Percentiles rank a stretch among this genome's conserved stretches.
These are phyloP conservation scores for Sicyos baderoa DNA, from an alignment of 306 rosid genomes.

Conservation along the genomic window DNA sequence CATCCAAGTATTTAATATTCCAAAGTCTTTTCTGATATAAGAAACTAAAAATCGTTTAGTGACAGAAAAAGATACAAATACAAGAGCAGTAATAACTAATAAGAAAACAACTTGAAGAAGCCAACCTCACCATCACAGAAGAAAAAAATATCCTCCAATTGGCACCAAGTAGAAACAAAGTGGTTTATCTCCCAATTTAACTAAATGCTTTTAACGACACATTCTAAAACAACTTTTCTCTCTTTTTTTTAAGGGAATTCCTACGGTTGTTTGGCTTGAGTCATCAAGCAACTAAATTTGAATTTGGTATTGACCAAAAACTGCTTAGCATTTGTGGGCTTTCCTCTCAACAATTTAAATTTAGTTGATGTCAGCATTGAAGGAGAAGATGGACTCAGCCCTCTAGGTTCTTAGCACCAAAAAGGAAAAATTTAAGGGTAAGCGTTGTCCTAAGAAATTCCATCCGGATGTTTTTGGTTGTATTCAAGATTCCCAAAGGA, in stretches of 20 bases:
- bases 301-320: neutral
- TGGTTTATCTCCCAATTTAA: neutral
- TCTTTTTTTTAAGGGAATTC: neutral
- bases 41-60: neutral
- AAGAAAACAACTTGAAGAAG: neutral
- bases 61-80: slow-evolving; percentile 1
- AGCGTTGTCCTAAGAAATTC: neutral
- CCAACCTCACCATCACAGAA: neutral
- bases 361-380: neutral
- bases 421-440: neutral
- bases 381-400: neutral
- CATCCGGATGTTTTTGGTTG: neutral
- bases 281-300: neutral
- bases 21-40: neutral
- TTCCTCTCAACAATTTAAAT: no score
- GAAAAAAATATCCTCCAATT: neutral
- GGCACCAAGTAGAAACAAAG: slow-evolving; percentile 1
- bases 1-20: neutral
- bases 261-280: neutral
- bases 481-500: neutral
- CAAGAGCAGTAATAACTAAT: neutral
- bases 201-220: neutral
- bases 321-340: neutral
- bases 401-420: neutral
- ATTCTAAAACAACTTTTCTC: neutral